A percentile compares a stretch with the other conserved stretches of the same genome.
Conservation (phyloP, 169 alveolate species). For the Haemoproteus tartakovskyi region DNA sequence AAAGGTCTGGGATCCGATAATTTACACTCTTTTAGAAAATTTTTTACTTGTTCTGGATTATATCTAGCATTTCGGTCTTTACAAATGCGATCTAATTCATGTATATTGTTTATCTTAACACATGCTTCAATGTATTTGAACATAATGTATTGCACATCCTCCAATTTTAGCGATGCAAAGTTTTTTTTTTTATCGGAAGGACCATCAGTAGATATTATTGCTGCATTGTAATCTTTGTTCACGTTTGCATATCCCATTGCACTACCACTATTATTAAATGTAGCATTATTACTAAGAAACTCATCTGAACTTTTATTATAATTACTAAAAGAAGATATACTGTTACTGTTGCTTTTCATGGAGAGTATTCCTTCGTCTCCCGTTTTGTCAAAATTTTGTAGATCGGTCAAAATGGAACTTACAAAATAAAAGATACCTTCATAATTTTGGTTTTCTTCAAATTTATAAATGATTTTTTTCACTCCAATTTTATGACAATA, state of each 20-base stretch:
- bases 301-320: background rate
- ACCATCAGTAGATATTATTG: no score
- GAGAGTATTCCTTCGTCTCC: slow-evolving; percentile 51
- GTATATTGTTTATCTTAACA: slow-evolving; percentile 92
- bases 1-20: slow-evolving; percentile 97
- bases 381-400: slow-evolving; percentile 27
- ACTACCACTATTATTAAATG: background rate
- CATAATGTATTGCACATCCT: slow-evolving; percentile 66
- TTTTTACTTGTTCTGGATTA: slow-evolving; percentile 96
- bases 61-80: slow-evolving; percentile 90
- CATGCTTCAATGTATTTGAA: slow-evolving; percentile 97
- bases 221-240: slow-evolving; percentile 40
- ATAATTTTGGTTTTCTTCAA: slow-evolving; percentile 65
- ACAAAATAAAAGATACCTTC: slow-evolving; percentile 64
- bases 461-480: slow-evolving; percentile 67
- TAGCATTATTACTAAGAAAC: background rate
- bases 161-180: slow-evolving; percentile 62
- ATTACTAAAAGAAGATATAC: background rate
- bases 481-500: slow-evolving; percentile 74
- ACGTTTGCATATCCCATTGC: background rate
- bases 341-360: background rate
- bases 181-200: no score
- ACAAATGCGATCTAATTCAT: slow-evolving; percentile 96
- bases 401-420: slow-evolving; percentile 46
- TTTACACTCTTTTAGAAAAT: slow-evolving; percentile 93